These are phyloP conservation scores for Jimgerdemannia lactiflua DNA, from an alignment of 192 early-diverging fungal species.

Conservation along the genomic window DNA sequence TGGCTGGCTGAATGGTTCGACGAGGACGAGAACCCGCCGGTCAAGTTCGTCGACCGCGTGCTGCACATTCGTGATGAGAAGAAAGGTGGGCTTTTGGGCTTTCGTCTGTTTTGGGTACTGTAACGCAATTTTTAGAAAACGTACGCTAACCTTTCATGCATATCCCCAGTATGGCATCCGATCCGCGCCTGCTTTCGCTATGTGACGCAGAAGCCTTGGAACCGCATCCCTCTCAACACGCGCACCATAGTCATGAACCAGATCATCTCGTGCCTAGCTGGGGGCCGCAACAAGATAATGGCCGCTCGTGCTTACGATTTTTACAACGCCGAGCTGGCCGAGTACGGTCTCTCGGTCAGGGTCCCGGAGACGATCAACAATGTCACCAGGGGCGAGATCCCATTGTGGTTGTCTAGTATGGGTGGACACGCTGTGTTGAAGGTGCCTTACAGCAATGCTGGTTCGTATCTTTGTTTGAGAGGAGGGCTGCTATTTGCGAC, in stretches of 20 bases:
- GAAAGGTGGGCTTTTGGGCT: constrained; percentile 30
- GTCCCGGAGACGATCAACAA: constrained; percentile 87
- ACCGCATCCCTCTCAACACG: constrained; percentile 73
- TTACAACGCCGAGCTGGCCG: constrained; percentile 74
- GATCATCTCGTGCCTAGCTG: constrained; percentile 81
- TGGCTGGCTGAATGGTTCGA: constrained; percentile 78
- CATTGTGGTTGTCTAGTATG: constrained; percentile 79
- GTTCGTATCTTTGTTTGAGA: constrained; percentile 29
- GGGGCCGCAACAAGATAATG: constrained; percentile 91
- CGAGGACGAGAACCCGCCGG: constrained; percentile 69
- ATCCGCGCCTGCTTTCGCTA: constrained; percentile 89
- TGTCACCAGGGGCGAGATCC: constrained; percentile 76
- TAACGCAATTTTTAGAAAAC: neutral
- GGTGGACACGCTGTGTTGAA: constrained; percentile 84
- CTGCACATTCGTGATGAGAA: constrained; percentile 66
- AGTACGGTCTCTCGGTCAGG: constrained; percentile 65
- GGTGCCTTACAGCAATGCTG: constrained; percentile 86
- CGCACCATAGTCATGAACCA: constrained; percentile 80
- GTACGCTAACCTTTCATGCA: neutral
- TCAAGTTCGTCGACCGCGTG: constrained; percentile 73
- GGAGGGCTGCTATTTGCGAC: no score
- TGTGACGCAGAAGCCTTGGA: constrained; percentile 89
- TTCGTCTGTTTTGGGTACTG: neutral
- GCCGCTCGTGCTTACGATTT: constrained; percentile 85
- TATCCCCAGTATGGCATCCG: constrained; percentile 64